A percentile compares a stretch with the other conserved stretches of the same genome.
phyloP scores from a whole-genome alignment of 139 green algal species.

The Chlamydomonas sp. region DNA sequence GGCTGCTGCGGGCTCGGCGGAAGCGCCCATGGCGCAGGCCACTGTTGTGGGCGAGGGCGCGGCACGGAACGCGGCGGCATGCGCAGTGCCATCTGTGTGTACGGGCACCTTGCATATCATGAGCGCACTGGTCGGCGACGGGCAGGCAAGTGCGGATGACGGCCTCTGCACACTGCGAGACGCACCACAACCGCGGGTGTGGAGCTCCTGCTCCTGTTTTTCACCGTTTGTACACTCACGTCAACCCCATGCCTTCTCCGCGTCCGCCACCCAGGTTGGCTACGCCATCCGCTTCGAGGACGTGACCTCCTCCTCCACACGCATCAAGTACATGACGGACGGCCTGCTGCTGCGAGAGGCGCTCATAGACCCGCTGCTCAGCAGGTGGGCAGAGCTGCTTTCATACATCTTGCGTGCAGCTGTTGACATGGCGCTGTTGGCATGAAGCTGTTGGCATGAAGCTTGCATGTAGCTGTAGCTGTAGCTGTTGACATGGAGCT shows the following conservation, averaged over 20 bases:
- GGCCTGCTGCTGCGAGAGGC: slow-evolving; percentile 97
- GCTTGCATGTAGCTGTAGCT: neutral
- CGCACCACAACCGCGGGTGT: neutral
- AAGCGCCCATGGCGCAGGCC: neutral
- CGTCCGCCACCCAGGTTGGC: slow-evolving; percentile 71
- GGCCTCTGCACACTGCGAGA: neutral
- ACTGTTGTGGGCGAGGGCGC: no score
- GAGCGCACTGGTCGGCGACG: no score
- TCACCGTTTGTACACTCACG: neutral
- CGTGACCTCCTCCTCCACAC: slow-evolving; percentile 51
- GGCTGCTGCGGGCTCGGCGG: neutral
- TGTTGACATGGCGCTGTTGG: neutral
- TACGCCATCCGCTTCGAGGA: slow-evolving; percentile 92
- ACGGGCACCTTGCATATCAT: no score
- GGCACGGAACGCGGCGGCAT: no score
- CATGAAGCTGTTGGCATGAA: neutral
- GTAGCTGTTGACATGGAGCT: neutral
- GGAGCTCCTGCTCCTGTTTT: neutral
- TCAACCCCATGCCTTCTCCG: no score
- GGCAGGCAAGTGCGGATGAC: no score
- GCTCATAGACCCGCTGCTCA: slow-evolving; percentile 84
- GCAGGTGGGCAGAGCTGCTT: slow-evolving; percentile 66
- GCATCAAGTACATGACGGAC: slow-evolving; percentile 94
- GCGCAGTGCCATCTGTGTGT: no score
- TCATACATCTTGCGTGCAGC: slow-evolving; percentile 39